Evolutionary conservation across 1,139 yeast species (phyloP).

Genomic region (Protomyces inouyei): DNA sequence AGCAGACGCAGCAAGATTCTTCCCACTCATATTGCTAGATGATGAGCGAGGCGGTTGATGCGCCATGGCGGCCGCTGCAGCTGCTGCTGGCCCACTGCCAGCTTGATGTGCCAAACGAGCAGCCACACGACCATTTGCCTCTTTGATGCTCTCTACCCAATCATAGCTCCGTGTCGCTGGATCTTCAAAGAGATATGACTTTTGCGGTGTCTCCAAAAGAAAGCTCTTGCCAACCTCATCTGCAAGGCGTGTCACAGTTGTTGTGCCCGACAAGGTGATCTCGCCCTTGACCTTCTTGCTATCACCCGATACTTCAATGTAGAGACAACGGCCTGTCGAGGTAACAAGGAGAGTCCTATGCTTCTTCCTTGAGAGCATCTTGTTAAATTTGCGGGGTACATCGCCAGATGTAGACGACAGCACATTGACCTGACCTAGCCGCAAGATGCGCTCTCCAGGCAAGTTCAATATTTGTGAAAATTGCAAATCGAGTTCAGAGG

Average conservation of each 20-base stretch:
- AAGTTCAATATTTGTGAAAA: conserved; percentile 35
- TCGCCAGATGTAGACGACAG: conserved; percentile 22
- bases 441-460: conserved; percentile 35
- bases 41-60: not conserved
- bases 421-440: conserved; percentile 26
- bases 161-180: conserved; percentile 21
- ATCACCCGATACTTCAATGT: conserved; percentile 21
- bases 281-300: conserved; percentile 19
- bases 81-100: not conserved
- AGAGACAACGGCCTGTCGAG: conserved; percentile 26
- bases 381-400: conserved; percentile 19
- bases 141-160: conserved; percentile 25
- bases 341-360: conserved; percentile 23
- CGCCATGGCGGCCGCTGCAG: not conserved
- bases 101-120: not conserved
- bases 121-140: conserved; percentile 14
- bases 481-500: conserved; percentile 32
- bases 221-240: conserved; percentile 5
- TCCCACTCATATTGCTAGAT: not conserved
- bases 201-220: conserved; percentile 20
- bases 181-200: conserved; percentile 27
- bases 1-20: not conserved
- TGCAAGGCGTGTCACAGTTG: not conserved
- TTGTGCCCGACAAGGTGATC: conserved; percentile 11
- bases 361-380: conserved; percentile 26